Base-by-base conservation (phyloP, 179 eudicot species). In the Beta lomatogona region DNA sequence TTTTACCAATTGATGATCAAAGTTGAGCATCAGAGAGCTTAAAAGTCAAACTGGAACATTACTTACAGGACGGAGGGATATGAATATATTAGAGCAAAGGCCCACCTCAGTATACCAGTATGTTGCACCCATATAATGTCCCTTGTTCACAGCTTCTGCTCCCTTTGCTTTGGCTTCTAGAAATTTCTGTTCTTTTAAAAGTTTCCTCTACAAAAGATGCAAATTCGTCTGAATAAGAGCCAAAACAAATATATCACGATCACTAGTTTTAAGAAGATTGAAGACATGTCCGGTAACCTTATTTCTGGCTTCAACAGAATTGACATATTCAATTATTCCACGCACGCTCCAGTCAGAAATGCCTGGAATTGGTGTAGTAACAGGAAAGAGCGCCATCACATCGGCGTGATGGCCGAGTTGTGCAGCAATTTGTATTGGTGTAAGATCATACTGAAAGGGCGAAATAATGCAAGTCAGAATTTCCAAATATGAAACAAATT, bases 401-500 rank as follows among this genome's bases (percentile, higher is more conserved):
- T 52, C 83, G 18, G 22, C 22, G 53, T 53, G 64, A 63, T 31
- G 28, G 28, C 65, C 53, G 9, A 28, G 10, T 31, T 28, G 14
- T 11, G 78, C 83, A 73, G 83, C 83, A 41, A 73, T 74, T 73
- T 64, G 72, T 73, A 80, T 73, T 22, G 83, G 78, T 63, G 73
- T 44, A n/a, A 53, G 13, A 52, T 41, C 83, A 50, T 52, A 64
- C 83, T 80, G 78, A 66, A 80, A 19, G 18, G 45, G 61, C 28
- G 63, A 48, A 36, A 4, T 57, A 19, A 55, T 19, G 28, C 25
- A 59, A 58, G 25, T 59, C 28, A 57, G 67, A 55, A 9, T 36
- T 31, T 16, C 53, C 18, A 22, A 1, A 11, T 10, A 55, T 36
- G 41, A 54, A 75, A 31, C 13, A 13, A 74, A 6, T 54, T 31